phyloP scores from a whole-genome alignment of 768 basidiomycete species.

The Boletus pseudopeckii region DNA sequence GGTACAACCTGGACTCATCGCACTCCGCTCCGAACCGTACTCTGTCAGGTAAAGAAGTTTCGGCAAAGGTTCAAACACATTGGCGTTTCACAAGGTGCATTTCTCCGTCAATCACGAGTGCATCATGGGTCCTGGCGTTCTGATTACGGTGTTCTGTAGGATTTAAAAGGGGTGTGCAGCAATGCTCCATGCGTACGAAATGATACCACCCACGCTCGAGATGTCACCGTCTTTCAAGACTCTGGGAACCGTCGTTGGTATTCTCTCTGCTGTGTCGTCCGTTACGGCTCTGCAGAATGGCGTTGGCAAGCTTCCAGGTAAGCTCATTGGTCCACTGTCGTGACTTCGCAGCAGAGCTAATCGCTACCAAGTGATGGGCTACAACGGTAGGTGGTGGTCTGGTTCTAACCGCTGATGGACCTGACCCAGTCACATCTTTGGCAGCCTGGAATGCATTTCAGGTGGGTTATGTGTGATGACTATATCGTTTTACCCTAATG shows the following conservation, averaged over 20 bases:
- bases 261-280: constrained; percentile 12
- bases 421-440: constrained; percentile 2
- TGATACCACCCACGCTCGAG: neutral
- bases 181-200: neutral
- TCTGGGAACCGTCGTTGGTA: constrained; percentile 2
- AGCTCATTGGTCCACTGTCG: neutral
- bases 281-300: constrained; percentile 26
- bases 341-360: constrained; percentile 2
- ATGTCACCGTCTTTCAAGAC: constrained; percentile 14
- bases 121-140: neutral
- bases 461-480: constrained; percentile 32
- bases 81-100: neutral
- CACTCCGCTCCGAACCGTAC: neutral
- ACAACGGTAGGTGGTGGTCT: constrained; percentile 23
- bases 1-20: neutral
- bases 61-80: neutral
- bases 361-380: constrained; percentile 27
- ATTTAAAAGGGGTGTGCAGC: constrained; percentile 11
- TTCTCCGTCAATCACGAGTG: neutral
- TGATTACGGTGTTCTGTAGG: neutral
- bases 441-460: constrained; percentile 67
- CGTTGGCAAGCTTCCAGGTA: constrained; percentile 32
- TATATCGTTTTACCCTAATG: neutral
- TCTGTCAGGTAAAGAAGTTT: neutral
- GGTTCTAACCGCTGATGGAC: neutral